Conservation (phyloP, 345 rosid species). For the Eucalyptus brandiana region DNA sequence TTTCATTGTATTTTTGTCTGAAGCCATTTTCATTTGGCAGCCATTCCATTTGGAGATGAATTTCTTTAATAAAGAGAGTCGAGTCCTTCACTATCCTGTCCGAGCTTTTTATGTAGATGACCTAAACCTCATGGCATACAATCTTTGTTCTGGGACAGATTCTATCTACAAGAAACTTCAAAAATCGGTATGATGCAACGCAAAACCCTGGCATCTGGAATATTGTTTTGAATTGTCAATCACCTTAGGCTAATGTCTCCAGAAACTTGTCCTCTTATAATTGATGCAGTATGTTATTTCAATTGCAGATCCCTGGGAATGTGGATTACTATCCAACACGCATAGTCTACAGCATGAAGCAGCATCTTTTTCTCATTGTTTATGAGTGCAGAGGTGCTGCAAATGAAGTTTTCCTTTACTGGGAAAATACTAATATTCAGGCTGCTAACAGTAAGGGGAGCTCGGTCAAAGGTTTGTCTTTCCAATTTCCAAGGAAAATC, state of each 20-base stretch:
- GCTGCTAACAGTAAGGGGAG: conserved; percentile 65
- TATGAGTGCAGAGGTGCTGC: conserved; percentile 82
- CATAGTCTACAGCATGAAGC: conserved; percentile 65
- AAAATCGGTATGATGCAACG: conserved; percentile 39
- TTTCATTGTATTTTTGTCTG: conserved; percentile 8
- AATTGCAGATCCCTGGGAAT: conserved; percentile 71
- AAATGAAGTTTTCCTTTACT: conserved; percentile 80
- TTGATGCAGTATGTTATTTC: neutral
- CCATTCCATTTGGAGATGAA: conserved; percentile 97
- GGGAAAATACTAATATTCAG: conserved; percentile 76
- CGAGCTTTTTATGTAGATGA: conserved; percentile 90
- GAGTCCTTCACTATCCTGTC: conserved; percentile 93
- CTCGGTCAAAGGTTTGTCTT: conserved; percentile 66
- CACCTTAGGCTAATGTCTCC: neutral
- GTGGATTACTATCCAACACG: conserved; percentile 71
- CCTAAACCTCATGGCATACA: conserved; percentile 75
- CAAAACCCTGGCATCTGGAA: neutral
- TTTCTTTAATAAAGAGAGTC: conserved; percentile 85
- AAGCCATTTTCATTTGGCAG: conserved; percentile 36
- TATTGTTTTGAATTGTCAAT: neutral
- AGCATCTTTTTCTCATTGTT: conserved; percentile 69
- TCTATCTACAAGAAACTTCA: conserved; percentile 76
- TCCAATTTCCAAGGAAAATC: conserved; percentile 5
- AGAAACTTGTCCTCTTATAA: neutral
- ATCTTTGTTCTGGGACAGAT: conserved; percentile 78